phyloP scores from a whole-genome alignment of 495 filamentous ascomycete genomes.

The Monascus purpureus region DNA sequence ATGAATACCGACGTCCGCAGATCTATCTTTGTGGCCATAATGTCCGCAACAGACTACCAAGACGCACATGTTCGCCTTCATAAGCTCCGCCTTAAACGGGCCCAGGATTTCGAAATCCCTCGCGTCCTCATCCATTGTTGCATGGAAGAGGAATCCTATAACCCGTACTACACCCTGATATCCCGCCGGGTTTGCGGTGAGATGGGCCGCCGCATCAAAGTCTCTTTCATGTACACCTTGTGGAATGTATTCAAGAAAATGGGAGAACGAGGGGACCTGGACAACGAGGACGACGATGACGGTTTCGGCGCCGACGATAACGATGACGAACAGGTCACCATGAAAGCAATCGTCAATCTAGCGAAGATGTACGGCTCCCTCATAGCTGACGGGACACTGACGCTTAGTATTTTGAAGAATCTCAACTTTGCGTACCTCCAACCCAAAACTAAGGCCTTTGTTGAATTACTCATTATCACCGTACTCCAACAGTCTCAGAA shows the following conservation, averaged over 20 bases:
- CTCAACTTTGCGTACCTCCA: conserved; percentile 71
- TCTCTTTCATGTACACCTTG: conserved; percentile 71
- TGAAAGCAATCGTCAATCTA: conserved; percentile 71
- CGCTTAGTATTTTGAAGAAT: conserved; percentile 54
- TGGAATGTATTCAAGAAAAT: conserved; percentile 82
- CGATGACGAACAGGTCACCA: conserved; percentile 25
- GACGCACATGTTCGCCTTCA: conserved; percentile 66
- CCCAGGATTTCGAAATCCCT: conserved; percentile 76
- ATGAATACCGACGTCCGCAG: conserved; percentile 94
- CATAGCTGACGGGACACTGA: conserved; percentile 50
- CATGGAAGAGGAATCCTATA: conserved; percentile 70
- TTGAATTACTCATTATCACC: conserved; percentile 67
- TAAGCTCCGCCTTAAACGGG: conserved; percentile 72
- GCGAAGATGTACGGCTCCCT: conserved; percentile 72
- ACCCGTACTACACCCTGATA: conserved; percentile 85
- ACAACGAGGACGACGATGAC: conserved; percentile 40
- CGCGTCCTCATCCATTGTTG: conserved; percentile 79
- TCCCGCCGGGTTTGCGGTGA: conserved; percentile 57
- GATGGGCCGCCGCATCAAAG: conserved; percentile 50
- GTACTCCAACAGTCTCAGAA: conserved; percentile 50
- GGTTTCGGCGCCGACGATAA: conserved; percentile 34
- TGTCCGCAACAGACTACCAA: conserved; percentile 75
- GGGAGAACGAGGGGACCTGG: conserved; percentile 50
- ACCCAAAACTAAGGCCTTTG: conserved; percentile 57
- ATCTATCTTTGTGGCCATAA: conserved; percentile 80